A percentile compares a stretch with the other conserved stretches of the same genome.
Evolutionary conservation across 306 rosid genomes (phyloP).

Genomic region (Cucurbita moschata): DNA sequence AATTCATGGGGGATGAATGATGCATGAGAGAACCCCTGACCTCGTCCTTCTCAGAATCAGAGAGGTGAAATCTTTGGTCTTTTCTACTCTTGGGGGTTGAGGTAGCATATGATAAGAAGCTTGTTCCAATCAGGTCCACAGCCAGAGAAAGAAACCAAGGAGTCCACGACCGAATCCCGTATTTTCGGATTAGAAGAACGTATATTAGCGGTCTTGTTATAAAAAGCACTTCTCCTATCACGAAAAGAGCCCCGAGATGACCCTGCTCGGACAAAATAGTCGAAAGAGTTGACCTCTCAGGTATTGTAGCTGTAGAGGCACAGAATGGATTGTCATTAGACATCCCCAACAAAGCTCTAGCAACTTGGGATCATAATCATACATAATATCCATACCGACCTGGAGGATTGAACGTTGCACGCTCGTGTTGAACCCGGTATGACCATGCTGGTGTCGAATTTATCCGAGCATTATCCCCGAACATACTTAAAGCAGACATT

Average conservation of each 20-base stretch:
- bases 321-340: constrained; percentile 16
- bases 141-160: constrained; percentile 85
- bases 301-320: constrained; percentile 34
- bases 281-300: constrained; percentile 41
- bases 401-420: constrained; percentile 38
- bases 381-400: constrained; percentile 19
- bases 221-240: constrained; percentile 60
- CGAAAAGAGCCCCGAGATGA: constrained; percentile 46
- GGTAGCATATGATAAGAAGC: constrained; percentile 46
- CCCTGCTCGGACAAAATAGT: constrained; percentile 52
- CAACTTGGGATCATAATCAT: not conserved
- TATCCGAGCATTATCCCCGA: constrained; percentile 66
- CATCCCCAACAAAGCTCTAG: not conserved
- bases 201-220: constrained; percentile 75
- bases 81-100: constrained; percentile 22
- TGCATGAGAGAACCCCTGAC: constrained; percentile 28
- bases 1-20: not conserved
- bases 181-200: constrained; percentile 62
- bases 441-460: constrained; percentile 46
- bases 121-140: constrained; percentile 40
- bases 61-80: constrained; percentile 31
- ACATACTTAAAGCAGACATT: constrained; percentile 58
- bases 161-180: constrained; percentile 66
- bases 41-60: constrained; percentile 67
- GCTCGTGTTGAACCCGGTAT: constrained; percentile 45